Base-by-base conservation (phyloP, 2,329 filamentous ascomycete genomes). In the Calonectria montana region DNA sequence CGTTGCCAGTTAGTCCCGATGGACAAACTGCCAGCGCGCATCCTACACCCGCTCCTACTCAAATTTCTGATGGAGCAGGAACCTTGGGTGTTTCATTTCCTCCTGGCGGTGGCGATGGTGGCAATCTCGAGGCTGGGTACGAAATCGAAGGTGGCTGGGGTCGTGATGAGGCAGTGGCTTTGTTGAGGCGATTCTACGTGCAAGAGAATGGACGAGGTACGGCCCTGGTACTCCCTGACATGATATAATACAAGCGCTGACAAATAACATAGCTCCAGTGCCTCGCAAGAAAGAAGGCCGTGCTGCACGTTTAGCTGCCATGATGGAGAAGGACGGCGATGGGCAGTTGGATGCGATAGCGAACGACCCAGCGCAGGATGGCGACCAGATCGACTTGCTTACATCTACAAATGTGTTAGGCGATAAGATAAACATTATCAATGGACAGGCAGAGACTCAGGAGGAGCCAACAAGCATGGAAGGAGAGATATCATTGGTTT, bases 131-230 rank as follows among this genome's bases (percentile, higher is more conserved):
- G 81, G 88, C 87, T 12, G 91, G 94, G 6, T 98, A 94, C 81
- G 92, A 93, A 55, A 95, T 95, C 69, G 93, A 95, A 81, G 95
- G 96, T 45, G 96, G 96, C 1, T 93, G 97, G 87, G 94, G 95
- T 79, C 91, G 95, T 57, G 94, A 98, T 80, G 96, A 98, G 81
- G 96, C 97, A 5, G 97, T 99, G 72, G 96, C 96, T 83, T 85
- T 99, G 76, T 87, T 99, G 76, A 90, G 97, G 74, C 92, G 96
- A 71, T 99, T 99, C 84, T 99, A 99, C 82, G 94, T 99, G 37
- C 97, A 99, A 84, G 96, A 99, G 84, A 99, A 99, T 83, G 95
- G 94, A 75, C 94, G 97, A 88, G 94, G 94, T 94, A 85, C 78
- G 12, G 3, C 18, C 1, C 50, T n/a, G 16, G 6, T 6, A 25